Conservation (phyloP, 2,329 filamentous ascomycete species). For the Pestalotiopsis sp. region DNA sequence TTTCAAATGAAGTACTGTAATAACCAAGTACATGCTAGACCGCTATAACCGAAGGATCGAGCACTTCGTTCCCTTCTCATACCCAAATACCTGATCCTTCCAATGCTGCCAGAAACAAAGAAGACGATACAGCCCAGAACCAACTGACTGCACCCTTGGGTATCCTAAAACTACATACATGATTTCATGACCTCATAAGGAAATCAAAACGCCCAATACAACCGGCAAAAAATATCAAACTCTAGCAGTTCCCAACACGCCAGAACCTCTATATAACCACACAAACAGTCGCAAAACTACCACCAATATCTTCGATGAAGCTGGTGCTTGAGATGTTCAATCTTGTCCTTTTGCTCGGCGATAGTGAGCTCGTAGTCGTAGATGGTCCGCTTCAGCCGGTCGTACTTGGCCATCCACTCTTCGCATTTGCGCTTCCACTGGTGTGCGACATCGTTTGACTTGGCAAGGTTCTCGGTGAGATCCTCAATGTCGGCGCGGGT, state of each 20-base stretch:
- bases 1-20: background rate
- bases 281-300: slow-evolving; percentile 16
- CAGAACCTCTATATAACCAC: background rate
- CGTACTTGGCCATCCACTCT: slow-evolving; percentile 13
- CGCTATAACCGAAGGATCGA: background rate
- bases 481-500: background rate
- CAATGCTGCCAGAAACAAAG: background rate
- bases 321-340: slow-evolving; percentile 15
- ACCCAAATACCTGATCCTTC: background rate
- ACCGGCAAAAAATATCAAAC: background rate
- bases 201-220: background rate
- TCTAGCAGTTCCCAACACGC: background rate
- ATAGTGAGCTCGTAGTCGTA: slow-evolving; percentile 14
- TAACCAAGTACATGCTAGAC: background rate
- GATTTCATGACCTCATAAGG: background rate
- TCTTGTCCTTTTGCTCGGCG: slow-evolving; percentile 10
- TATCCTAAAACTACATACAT: background rate
- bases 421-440: slow-evolving; percentile 16
- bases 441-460: slow-evolving; percentile 19
- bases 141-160: background rate
- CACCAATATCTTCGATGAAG: slow-evolving; percentile 16
- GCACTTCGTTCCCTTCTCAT: background rate
- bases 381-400: slow-evolving; percentile 16
- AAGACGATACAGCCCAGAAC: background rate
- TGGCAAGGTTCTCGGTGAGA: slow-evolving; percentile 19